Evolutionary conservation across 805 yeast species (phyloP).

Genomic region (Kuraishia piskuri): DNA sequence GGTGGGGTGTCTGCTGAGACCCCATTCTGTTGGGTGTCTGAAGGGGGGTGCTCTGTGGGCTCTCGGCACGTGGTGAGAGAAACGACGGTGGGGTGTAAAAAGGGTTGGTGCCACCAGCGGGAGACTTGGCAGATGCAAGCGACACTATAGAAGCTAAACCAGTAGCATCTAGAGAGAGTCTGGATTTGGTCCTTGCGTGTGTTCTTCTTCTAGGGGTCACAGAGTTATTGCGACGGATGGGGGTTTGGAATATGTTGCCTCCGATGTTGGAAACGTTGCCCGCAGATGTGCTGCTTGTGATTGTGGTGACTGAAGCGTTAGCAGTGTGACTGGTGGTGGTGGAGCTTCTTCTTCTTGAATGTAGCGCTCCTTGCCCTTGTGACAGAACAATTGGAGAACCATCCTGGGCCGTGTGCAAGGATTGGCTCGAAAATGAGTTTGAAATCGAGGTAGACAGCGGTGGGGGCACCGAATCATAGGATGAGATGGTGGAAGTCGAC

Average conservation of each 20-base stretch:
- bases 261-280: conserved; percentile 26
- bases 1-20: conserved; percentile 11
- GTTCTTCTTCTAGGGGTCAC: conserved; percentile 24
- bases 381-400: background rate
- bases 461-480: conserved; percentile 21
- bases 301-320: background rate
- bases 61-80: conserved; percentile 30
- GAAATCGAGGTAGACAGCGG: conserved; percentile 14
- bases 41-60: conserved; percentile 14
- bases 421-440: conserved; percentile 9
- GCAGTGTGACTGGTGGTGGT: conserved; percentile 2
- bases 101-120: conserved; percentile 24
- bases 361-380: background rate
- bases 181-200: conserved; percentile 32
- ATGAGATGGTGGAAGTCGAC: conserved; percentile 17
- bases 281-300: conserved; percentile 2
- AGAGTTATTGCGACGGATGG: conserved; percentile 11
- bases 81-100: conserved; percentile 39
- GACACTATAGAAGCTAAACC: conserved; percentile 18
- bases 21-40: conserved; percentile 1
- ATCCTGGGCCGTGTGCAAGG: conserved; percentile 5
- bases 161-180: conserved; percentile 27
- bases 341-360: conserved; percentile 11
- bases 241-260: conserved; percentile 13
- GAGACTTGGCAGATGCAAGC: conserved; percentile 11